Percentiles rank a stretch among this genome's conserved stretches.
Conservation (phyloP, 345 rosid genomes). For the Capsella bursapastoris region DNA sequence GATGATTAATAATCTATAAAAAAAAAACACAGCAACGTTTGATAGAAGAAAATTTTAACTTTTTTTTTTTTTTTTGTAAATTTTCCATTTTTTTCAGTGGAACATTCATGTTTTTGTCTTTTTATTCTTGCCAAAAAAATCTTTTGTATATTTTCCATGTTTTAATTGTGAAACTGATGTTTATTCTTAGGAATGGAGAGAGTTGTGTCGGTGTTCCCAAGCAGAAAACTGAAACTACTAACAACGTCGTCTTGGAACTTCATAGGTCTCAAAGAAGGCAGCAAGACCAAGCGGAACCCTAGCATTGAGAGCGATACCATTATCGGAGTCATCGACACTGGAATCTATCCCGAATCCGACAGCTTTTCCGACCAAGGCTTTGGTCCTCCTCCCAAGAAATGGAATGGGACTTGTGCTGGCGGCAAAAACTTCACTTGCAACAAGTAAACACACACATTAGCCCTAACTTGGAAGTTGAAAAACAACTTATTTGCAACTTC, state of each 20-base stretch:
- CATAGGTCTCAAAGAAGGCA: slow-evolving; percentile 24
- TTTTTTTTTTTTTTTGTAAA: too few relatives aligned
- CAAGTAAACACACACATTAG: background rate
- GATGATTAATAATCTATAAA: background rate
- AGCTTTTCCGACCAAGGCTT: slow-evolving; percentile 28
- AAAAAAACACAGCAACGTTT: background rate
- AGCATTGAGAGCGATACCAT: slow-evolving; percentile 23
- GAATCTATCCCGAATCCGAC: slow-evolving; percentile 24
- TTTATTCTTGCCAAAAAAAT: background rate
- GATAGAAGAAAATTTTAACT: too few relatives aligned
- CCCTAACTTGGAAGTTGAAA: background rate
- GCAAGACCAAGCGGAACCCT: slow-evolving; percentile 8
- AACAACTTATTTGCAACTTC: background rate
- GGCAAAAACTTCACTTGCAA: slow-evolving; percentile 29
- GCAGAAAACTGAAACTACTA: slow-evolving; percentile 21
- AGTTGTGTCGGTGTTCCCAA: slow-evolving; percentile 31
- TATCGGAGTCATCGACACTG: slow-evolving; percentile 30
- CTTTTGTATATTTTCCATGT: background rate
- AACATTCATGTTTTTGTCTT: background rate
- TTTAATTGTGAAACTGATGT: background rate
- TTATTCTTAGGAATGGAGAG: slow-evolving; percentile 21
- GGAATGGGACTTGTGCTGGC: slow-evolving; percentile 32
- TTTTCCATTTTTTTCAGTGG: background rate
- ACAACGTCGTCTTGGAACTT: slow-evolving; percentile 28
- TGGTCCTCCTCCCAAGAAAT: slow-evolving; percentile 23